Conservation (phyloP, 2,329 filamentous ascomycete genomes). For the Cordyceps pruinosa region DNA sequence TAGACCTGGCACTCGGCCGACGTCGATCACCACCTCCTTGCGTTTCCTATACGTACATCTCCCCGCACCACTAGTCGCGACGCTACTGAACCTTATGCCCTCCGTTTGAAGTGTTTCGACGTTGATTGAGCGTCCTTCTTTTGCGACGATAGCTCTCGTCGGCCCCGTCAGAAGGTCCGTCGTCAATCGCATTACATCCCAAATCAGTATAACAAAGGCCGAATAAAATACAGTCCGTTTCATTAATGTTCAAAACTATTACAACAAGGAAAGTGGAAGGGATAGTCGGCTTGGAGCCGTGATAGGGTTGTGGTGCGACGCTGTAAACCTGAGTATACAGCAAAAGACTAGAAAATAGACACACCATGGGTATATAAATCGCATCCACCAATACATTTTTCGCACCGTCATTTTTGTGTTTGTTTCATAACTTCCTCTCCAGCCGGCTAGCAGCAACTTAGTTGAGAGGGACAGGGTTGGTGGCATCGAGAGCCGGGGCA, state of each 20-base stretch:
- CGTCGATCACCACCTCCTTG: too few species aligned
- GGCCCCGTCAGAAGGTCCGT: too few species aligned
- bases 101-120: not conserved
- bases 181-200: not conserved
- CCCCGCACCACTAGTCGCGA: not conserved
- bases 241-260: conserved; percentile 5
- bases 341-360: conserved; percentile 2
- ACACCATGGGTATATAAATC: conserved; percentile 12
- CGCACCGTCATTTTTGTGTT: not conserved
- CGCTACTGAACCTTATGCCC: not conserved
- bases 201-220: not conserved
- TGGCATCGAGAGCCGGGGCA: conserved; percentile 3
- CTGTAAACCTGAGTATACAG: conserved; percentile 3
- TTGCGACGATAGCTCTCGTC: too few species aligned
- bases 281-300: not conserved
- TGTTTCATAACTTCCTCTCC: not conserved
- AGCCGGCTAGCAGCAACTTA: not conserved
- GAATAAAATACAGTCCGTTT: not conserved
- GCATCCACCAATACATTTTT: conserved; percentile 2
- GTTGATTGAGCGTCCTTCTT: not conserved
- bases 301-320: not conserved
- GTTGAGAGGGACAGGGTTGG: conserved; percentile 4
- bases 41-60: too few species aligned
- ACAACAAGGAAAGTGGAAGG: conserved; percentile 2
- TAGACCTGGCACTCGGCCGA: too few species aligned